These are phyloP conservation scores for Aspergillus cristatus DNA, from an alignment of 495 filamentous ascomycete species.

Conservation along the genomic window DNA sequence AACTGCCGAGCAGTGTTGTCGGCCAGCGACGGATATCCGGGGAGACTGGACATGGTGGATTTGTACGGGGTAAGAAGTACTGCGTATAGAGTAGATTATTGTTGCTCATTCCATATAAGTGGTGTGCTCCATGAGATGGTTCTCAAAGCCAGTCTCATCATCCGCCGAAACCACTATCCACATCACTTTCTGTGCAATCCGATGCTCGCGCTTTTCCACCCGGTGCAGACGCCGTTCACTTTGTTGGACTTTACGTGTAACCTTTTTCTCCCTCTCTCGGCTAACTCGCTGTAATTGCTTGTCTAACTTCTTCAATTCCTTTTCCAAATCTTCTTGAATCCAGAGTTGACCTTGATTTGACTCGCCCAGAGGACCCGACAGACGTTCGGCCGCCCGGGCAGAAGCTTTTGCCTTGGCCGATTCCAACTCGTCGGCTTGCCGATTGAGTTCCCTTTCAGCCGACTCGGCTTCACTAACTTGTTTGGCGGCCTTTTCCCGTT, in stretches of 20 bases:
- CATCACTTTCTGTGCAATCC: constrained; percentile 10
- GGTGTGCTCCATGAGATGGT: constrained; percentile 3
- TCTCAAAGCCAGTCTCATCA: constrained; percentile 3
- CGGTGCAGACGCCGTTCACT: constrained; percentile 4
- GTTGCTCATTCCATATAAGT: too few species aligned
- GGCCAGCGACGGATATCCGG: too few species aligned
- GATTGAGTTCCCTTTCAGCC: constrained; percentile 2
- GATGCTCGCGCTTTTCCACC: constrained; percentile 8
- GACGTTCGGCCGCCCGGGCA: constrained; percentile 1
- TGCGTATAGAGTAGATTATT: too few species aligned
- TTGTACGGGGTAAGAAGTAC: too few species aligned
- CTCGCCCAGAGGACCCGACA: constrained; percentile 8
- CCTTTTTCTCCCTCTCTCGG: constrained; percentile 7
- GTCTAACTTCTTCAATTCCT: constrained; percentile 7
- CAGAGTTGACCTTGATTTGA: constrained; percentile 2
- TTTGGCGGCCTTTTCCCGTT: constrained; percentile 3
- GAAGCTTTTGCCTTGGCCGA: neutral
- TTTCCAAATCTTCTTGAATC: constrained; percentile 9
- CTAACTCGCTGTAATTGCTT: constrained; percentile 6
- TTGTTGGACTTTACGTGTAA: neutral
- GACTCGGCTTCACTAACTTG: constrained; percentile 1
- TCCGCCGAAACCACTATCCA: constrained; percentile 10
- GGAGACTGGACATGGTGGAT: too few species aligned
- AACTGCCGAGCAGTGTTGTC: too few species aligned
- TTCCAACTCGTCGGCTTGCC: constrained; percentile 5